Conservation (phyloP, 768 basidiomycete species). For the Trametes sanguinea region DNA sequence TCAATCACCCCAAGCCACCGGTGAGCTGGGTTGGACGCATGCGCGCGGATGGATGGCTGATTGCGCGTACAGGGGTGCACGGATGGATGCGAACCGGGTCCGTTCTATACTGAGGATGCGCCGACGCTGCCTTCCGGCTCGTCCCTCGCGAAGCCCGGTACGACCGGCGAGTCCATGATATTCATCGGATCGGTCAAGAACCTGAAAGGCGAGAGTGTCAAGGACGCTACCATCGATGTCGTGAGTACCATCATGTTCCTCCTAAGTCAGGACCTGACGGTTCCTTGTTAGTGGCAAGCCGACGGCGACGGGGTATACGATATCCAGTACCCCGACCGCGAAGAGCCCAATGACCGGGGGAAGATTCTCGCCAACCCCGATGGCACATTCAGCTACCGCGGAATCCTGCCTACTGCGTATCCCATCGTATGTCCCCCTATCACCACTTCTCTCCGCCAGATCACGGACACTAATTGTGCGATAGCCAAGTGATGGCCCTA, state of each 20-base stretch:
- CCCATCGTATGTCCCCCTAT: constrained; percentile 31
- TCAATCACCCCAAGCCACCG: constrained; percentile 37
- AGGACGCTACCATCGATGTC: constrained; percentile 38
- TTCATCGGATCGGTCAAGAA: constrained; percentile 39
- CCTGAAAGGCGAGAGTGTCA: constrained; percentile 35
- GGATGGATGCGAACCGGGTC: constrained; percentile 38
- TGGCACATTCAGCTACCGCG: constrained; percentile 35
- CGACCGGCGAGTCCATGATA: constrained; percentile 38
- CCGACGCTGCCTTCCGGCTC: constrained; percentile 34
- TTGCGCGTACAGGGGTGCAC: constrained; percentile 30
- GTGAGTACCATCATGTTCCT: constrained; percentile 20
- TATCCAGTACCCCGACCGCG: constrained; percentile 34
- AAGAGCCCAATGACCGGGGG: constrained; percentile 35
- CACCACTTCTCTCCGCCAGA: background rate
- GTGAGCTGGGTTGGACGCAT: constrained; percentile 17
- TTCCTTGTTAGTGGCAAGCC: constrained; percentile 39
- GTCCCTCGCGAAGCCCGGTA: constrained; percentile 28
- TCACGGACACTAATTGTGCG: background rate
- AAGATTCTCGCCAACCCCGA: constrained; percentile 34
- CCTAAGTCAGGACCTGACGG: background rate
- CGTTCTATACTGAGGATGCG: constrained; percentile 38
- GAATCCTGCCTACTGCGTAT: constrained; percentile 37
- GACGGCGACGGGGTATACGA: constrained; percentile 43
- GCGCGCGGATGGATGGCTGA: background rate
- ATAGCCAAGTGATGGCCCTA: constrained; percentile 36